A percentile compares a stretch with the other conserved stretches of the same genome.
phyloP scores from a whole-genome alignment of 2,329 filamentous ascomycete genomes.

The Neocatenulostroma microsporum region DNA sequence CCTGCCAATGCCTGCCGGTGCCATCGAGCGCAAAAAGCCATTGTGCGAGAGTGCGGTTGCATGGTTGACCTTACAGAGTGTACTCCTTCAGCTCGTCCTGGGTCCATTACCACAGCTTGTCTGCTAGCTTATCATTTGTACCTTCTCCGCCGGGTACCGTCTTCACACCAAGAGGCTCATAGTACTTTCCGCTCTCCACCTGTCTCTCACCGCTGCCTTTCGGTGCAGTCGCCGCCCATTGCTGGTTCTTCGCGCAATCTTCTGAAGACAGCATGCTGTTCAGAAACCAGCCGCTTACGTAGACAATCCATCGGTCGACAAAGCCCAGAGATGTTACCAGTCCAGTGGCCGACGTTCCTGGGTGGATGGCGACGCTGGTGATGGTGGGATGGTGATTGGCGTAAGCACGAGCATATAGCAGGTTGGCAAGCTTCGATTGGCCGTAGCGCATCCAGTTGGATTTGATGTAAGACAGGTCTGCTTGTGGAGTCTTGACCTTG shows the following conservation, averaged over 20 bases:
- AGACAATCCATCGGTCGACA: conserved; percentile 6
- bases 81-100: conserved; percentile 17
- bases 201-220: conserved; percentile 10
- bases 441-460: conserved; percentile 31
- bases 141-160: conserved; percentile 6
- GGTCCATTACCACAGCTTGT: conserved; percentile 26
- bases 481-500: conserved; percentile 14
- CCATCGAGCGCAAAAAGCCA: too few species aligned
- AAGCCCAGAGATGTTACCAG: conserved; percentile 6
- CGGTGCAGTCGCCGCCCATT: conserved; percentile 20
- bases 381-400: conserved; percentile 39
- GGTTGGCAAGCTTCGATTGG: conserved; percentile 43
- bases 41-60: too few species aligned
- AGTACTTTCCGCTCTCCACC: conserved; percentile 22
- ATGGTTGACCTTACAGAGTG: conserved; percentile 3
- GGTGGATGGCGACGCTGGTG: conserved; percentile 39
- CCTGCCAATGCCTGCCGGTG: too few species aligned
- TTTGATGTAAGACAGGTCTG: conserved; percentile 5
- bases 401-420: conserved; percentile 39
- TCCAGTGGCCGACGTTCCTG: conserved; percentile 32
- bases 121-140: conserved; percentile 15
- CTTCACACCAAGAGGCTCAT: conserved; percentile 19
- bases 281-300: conserved; percentile 10
- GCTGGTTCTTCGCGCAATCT: conserved; percentile 16
- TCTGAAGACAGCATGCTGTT: conserved; percentile 16